These are phyloP conservation scores for Favolaschia claudopus DNA, from an alignment of 768 basidiomycete genomes.

Conservation along the genomic window DNA sequence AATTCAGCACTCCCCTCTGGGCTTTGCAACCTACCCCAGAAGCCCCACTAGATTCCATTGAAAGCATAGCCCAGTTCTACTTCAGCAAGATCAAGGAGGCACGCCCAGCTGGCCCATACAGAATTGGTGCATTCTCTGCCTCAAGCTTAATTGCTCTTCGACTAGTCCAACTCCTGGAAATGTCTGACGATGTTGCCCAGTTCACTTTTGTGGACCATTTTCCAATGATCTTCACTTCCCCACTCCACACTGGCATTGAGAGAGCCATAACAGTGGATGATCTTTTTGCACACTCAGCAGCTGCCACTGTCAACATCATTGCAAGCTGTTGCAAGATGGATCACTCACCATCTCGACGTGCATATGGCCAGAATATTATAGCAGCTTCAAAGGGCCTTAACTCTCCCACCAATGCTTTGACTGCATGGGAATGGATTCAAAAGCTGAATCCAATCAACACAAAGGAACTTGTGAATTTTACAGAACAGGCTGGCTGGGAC, in stretches of 20 bases:
- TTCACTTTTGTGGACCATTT: slow-evolving; percentile 7
- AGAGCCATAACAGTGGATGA: slow-evolving; percentile 9
- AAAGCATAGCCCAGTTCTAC: slow-evolving; percentile 24
- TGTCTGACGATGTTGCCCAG: slow-evolving; percentile 6
- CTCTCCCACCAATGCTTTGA: slow-evolving; percentile 11
- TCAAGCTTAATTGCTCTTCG: not conserved
- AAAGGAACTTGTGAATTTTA: slow-evolving; percentile 10
- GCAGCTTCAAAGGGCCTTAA: slow-evolving; percentile 10
- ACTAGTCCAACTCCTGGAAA: not conserved
- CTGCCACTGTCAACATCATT: slow-evolving; percentile 11
- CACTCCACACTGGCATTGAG: not conserved
- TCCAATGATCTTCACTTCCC: slow-evolving; percentile 5
- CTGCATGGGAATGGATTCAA: slow-evolving; percentile 17
- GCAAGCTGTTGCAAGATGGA: slow-evolving; percentile 12
- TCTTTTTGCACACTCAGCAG: not conserved
- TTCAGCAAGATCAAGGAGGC: slow-evolving; percentile 25
- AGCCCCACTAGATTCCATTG: slow-evolving; percentile 22
- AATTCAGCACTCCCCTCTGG: slow-evolving; percentile 19
- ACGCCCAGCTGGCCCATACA: slow-evolving; percentile 28
- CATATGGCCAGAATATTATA: slow-evolving; percentile 12
- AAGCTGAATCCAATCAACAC: slow-evolving; percentile 2
- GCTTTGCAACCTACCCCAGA: slow-evolving; percentile 27
- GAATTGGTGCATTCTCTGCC: slow-evolving; percentile 19
- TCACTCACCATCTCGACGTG: slow-evolving; percentile 2
- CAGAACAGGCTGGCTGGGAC: not conserved